These are phyloP conservation scores for Fragosphaeria purpurea DNA, from an alignment of 2,329 filamentous ascomycete species.

Conservation along the genomic window DNA sequence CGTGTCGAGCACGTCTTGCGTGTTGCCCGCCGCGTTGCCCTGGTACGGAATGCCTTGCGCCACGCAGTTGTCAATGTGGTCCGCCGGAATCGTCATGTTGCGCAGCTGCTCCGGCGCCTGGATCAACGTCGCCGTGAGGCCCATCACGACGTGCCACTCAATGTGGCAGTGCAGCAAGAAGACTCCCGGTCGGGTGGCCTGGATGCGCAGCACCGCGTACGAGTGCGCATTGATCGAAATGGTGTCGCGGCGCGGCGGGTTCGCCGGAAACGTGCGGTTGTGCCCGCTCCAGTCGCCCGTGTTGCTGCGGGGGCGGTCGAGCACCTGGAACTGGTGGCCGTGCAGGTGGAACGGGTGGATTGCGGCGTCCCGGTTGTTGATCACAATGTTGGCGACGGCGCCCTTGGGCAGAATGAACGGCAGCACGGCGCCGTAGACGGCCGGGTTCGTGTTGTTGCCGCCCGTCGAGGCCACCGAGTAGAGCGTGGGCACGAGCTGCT, in stretches of 20 bases:
- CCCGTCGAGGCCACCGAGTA: slow-evolving; percentile 58
- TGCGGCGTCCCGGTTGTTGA: slow-evolving; percentile 39
- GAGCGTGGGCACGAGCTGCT: slow-evolving; percentile 58
- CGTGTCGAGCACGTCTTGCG: slow-evolving; percentile 42
- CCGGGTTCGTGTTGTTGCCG: slow-evolving; percentile 28
- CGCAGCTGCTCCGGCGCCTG: slow-evolving; percentile 49
- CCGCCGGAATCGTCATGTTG: slow-evolving; percentile 43
- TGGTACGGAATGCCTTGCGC: slow-evolving; percentile 34
- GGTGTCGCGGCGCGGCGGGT: slow-evolving; percentile 27
- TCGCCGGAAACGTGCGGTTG: slow-evolving; percentile 18
- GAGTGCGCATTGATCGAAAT: slow-evolving; percentile 29
- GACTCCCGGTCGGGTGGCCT: slow-evolving; percentile 41
- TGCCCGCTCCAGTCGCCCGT: slow-evolving; percentile 27
- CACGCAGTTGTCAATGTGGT: slow-evolving; percentile 41
- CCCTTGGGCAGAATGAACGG: slow-evolving; percentile 29
- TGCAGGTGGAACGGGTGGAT: slow-evolving; percentile 45
- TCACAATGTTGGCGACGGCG: slow-evolving; percentile 34
- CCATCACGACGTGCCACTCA: slow-evolving; percentile 52
- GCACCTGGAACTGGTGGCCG: slow-evolving; percentile 45
- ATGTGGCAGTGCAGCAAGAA: slow-evolving; percentile 52
- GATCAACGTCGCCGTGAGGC: slow-evolving; percentile 44
- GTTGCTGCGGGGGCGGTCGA: slow-evolving; percentile 29
- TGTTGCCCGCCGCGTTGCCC: slow-evolving; percentile 62
- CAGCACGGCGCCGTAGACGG: slow-evolving; percentile 33
- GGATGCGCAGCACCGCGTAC: slow-evolving; percentile 41